Base-by-base conservation (phyloP, 208 protist genomes). In the Acanthamoeba royreba region DNA sequence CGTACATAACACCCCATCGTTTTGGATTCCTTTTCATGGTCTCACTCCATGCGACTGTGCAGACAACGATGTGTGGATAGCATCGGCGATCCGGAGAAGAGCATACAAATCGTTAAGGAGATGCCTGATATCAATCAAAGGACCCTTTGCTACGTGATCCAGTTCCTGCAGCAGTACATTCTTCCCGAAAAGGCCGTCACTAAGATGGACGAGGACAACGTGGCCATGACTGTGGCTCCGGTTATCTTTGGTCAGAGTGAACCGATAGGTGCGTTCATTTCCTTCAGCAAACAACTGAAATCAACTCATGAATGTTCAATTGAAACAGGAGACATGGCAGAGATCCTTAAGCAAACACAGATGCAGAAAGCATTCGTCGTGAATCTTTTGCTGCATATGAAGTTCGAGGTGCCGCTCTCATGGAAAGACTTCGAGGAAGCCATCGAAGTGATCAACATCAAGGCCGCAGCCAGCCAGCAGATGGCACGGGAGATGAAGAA, bases 371-470 rank as follows among this genome's bases (percentile, higher is more conserved):
- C 35, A 4, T 87, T 61, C 31, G 79, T 87, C 22, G 79, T 87
- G 25, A 87, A 87, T 25, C 79, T 87, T 22, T 38, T 87, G 31
- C 79, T 35, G 33, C 79, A 87, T 31, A 55, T 55, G 43, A 53
- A 52, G 79, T 87, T 87, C 79, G 11, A 17, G 33, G 42, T 45
- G 49, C 49, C 43, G 5, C 43, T 87, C 79, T 9, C 43, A 4
- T 87, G 43, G 46, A 52, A 87, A 45, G 47, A 58, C 79, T 87
- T 87, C 17, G 79, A 87, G 35, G 79, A 87, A n/a, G 79, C 79
- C 31, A 58, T 87, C 25, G 79, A 87, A 45, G 79, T 87, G 46
- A 87, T 87, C 49, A 87, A 87, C 79, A 87, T 87, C 79, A 87
- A 87, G 79, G 35, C 43, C 79, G 79, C 79, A 22, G 79, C 79